Percentiles rank a stretch among this genome's conserved stretches.
Evolutionary conservation across 306 rosid species (phyloP).

Genomic region (Cicer pinnatifidum): DNA sequence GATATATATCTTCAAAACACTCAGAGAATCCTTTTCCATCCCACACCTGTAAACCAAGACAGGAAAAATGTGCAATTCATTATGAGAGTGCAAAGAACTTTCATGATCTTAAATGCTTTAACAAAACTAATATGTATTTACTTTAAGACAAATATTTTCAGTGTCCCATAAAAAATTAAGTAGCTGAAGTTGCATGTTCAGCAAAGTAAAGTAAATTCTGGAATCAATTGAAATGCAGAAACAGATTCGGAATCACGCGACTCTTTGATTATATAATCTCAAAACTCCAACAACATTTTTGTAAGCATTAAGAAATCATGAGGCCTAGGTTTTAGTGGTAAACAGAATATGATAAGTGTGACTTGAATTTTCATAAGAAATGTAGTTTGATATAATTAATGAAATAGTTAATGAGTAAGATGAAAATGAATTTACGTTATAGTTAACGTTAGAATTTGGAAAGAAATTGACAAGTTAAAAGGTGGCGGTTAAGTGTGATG

Average conservation of each 20-base stretch:
- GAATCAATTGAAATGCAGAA: constrained; percentile 29
- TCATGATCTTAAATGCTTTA: constrained; percentile 7
- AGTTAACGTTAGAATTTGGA: constrained; percentile 9
- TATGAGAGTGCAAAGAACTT: constrained; percentile 26
- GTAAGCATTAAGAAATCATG: not conserved
- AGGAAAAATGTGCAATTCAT: constrained; percentile 24
- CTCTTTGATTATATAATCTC: constrained; percentile 12
- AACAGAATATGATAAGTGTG: not conserved
- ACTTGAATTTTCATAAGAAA: constrained; percentile 13
- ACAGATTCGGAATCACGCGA: constrained; percentile 3
- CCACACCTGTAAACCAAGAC: constrained; percentile 74
- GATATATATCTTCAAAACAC: constrained; percentile 85
- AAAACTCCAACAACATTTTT: not conserved
- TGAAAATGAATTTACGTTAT: not conserved
- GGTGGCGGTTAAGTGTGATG: not conserved
- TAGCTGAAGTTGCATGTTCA: not conserved
- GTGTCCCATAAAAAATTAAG: not conserved
- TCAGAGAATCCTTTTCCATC: constrained; percentile 63
- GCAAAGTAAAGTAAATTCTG: constrained; percentile 17
- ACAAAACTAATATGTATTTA: not conserved
- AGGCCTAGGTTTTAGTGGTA: constrained; percentile 14
- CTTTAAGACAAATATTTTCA: not conserved
- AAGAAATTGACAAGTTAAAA: not conserved
- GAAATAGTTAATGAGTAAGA: constrained; percentile 8
- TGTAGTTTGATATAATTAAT: constrained; percentile 17